Evolutionary conservation across 164 flowering plant species (phyloP), one percentile per base, ranked within the genome.

Genomic region (Stephania japonica): DNA sequence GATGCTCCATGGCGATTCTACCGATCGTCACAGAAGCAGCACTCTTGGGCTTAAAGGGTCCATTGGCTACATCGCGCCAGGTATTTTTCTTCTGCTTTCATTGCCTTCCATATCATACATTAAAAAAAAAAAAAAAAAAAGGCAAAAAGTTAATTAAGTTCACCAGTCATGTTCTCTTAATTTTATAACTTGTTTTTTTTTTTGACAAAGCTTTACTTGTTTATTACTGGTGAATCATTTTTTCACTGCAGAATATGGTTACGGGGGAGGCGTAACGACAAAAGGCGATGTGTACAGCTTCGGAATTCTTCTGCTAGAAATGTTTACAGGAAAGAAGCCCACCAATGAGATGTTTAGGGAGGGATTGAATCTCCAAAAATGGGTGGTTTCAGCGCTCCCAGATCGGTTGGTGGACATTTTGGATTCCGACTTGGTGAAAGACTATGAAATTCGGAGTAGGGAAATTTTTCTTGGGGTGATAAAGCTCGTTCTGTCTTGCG

Each of bases 21-120:
- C 71, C 3, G 23, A 38, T 47, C n/a, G 7, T 59, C 75, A 41
- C 18, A 19, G 9, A 12, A 75, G 70, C 16, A 71, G 72, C 69
- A 70, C 78, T 6, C 42, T 75, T 23, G 80, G 80, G 13, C 32
- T 67, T 21, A 74, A 53, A 67, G 84, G 84, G 41, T 65, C 82
- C 21, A 75, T 79, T 26, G 84, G 84, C 56, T 82, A 79, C 74
- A 77, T 79, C 27, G 79, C 84, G 10, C 84, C 82, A 77, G 84
- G 84, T 82, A 78, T 12, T 47, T 26, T 7, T 16, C 9, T 47
- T 7, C 53, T 11, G 9, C 53, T 47, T 8, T 47, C 16, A 47
- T 12, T 11, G 16, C 13, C 16, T 47, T 47, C 18, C 8, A 6
- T 41, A 32, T 41, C 3, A 19, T 27, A 27, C 44, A 67, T 16